These are phyloP conservation scores for Basidioascus undulatus DNA, from an alignment of 768 basidiomycete species.

Conservation along the genomic window DNA sequence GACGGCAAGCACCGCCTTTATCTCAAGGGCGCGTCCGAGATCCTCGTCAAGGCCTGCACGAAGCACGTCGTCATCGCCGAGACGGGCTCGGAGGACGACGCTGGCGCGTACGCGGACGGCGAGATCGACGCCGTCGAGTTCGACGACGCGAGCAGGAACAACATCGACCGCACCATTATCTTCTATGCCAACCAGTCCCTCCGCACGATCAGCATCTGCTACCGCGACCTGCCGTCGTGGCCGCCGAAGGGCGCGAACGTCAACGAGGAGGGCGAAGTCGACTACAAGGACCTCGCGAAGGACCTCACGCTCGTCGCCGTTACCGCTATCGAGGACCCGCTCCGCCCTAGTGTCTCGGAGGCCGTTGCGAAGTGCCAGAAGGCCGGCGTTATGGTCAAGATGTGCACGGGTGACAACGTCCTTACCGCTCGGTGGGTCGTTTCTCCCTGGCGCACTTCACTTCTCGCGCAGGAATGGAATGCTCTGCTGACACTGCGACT, in stretches of 20 bases:
- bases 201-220: constrained; percentile 82
- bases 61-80: constrained; percentile 42
- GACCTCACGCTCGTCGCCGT: constrained; percentile 71
- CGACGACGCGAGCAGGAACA: constrained; percentile 41
- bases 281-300: constrained; percentile 37
- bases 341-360: constrained; percentile 66
- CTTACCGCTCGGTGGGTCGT: constrained; percentile 24
- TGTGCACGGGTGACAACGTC: constrained; percentile 96
- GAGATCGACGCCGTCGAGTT: constrained; percentile 36
- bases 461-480: constrained; percentile 4
- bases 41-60: constrained; percentile 52
- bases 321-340: constrained; percentile 85
- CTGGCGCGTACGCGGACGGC: constrained; percentile 11
- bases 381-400: constrained; percentile 84
- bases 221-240: constrained; percentile 66
- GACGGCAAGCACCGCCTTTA: constrained; percentile 40
- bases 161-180: constrained; percentile 73
- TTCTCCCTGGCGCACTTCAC: background rate
- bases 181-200: constrained; percentile 94
- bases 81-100: constrained; percentile 6
- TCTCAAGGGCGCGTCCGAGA: constrained; percentile 85
- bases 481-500: too few relatives aligned
- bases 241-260: constrained; percentile 30
- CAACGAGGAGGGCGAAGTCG: constrained; percentile 10
- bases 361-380: constrained; percentile 67